Conservation (phyloP, 495 filamentous ascomycete species). For the Aspergillus wentii region DNA sequence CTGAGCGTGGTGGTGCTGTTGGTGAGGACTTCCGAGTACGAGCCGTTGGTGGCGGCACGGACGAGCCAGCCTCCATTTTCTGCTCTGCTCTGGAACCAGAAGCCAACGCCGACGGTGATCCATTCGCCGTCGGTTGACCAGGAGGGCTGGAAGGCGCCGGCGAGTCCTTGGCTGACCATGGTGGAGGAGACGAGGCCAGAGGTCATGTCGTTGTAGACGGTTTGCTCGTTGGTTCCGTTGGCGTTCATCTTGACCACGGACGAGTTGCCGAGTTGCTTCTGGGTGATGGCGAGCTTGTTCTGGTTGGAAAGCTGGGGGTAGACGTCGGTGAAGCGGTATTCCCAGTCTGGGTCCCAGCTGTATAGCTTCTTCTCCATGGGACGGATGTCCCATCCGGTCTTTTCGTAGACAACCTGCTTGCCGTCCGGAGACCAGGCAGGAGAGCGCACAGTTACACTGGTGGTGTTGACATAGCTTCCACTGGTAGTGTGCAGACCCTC, state of each 20-base stretch:
- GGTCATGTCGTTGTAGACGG: constrained; percentile 10
- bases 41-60: constrained; percentile 18
- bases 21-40: constrained; percentile 16
- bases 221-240: constrained; percentile 4
- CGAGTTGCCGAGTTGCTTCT: constrained; percentile 25
- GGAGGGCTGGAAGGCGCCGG: constrained; percentile 21
- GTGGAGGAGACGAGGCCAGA: constrained; percentile 5
- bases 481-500: constrained; percentile 19
- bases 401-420: constrained; percentile 24
- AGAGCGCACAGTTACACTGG: constrained; percentile 13
- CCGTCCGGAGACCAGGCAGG: constrained; percentile 25
- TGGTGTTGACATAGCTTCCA: constrained; percentile 12
- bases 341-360: constrained; percentile 27
- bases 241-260: constrained; percentile 16
- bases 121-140: constrained; percentile 26
- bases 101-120: constrained; percentile 26
- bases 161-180: constrained; percentile 10
- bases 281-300: constrained; percentile 18
- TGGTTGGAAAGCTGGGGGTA: constrained; percentile 21
- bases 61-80: constrained; percentile 17
- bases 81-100: constrained; percentile 24
- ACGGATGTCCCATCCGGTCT: constrained; percentile 17
- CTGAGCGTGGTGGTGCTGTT: constrained; percentile 10
- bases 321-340: constrained; percentile 31
- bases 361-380: constrained; percentile 23